phyloP scores from a whole-genome alignment of 2,329 filamentous ascomycete species.

The Penicillium sp. region DNA sequence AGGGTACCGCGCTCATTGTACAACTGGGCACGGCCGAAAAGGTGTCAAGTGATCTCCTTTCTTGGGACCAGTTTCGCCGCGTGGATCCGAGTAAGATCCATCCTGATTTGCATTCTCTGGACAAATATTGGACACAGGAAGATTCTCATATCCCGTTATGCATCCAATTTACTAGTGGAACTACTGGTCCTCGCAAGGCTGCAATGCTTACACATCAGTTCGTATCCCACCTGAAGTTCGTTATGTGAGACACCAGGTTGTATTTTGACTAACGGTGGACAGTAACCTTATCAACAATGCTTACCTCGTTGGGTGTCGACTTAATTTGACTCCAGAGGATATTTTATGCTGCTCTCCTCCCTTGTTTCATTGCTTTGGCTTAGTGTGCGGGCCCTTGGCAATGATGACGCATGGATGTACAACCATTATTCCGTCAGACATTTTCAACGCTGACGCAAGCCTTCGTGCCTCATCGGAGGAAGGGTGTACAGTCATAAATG shows the following conservation, averaged over 20 bases:
- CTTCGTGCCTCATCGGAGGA: not conserved
- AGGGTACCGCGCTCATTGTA: not conserved
- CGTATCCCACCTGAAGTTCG: slow-evolving; percentile 32
- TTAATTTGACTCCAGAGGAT: slow-evolving; percentile 62
- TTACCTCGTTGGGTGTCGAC: slow-evolving; percentile 59
- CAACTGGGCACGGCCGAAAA: not conserved
- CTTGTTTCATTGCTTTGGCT: slow-evolving; percentile 76
- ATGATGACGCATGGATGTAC: slow-evolving; percentile 56
- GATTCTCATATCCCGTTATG: slow-evolving; percentile 52
- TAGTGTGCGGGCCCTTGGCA: slow-evolving; percentile 69
- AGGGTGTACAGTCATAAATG: not conserved
- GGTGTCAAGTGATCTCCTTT: not conserved
- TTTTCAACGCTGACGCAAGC: not conserved
- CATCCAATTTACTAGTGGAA: slow-evolving; percentile 67
- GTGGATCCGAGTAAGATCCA: not conserved
- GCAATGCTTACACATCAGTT: slow-evolving; percentile 68
- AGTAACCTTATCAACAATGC: not conserved
- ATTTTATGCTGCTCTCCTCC: slow-evolving; percentile 73
- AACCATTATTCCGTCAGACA: not conserved
- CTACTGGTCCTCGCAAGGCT: slow-evolving; percentile 66
- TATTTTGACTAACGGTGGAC: not conserved
- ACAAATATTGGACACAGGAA: slow-evolving; percentile 35
- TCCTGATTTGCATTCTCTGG: not conserved
- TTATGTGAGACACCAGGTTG: too few species aligned
- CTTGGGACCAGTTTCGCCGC: not conserved